Conservation (phyloP, 345 rosid species). For the Mallotus nudiflorus region DNA sequence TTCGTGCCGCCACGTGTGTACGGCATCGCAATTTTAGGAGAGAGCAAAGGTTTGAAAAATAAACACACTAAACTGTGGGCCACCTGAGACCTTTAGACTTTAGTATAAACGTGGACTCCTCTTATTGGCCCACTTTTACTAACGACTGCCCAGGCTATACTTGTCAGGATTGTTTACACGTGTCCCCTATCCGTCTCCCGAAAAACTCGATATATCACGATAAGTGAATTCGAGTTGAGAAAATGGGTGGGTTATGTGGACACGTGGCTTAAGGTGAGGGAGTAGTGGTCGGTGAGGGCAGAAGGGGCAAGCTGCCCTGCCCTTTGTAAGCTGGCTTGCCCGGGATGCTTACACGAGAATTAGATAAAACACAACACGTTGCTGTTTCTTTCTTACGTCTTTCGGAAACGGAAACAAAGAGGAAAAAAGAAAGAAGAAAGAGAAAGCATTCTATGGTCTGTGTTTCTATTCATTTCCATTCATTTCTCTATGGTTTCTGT, state of each 20-base stretch:
- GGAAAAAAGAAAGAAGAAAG: not conserved
- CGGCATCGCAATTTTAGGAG: not conserved
- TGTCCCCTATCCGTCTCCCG: constrained; percentile 3
- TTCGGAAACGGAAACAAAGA: not conserved
- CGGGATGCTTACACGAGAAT: constrained; percentile 19
- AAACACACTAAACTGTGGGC: not conserved
- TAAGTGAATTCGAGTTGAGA: constrained; percentile 14
- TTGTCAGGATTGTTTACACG: constrained; percentile 17
- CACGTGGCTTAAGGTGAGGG: constrained; percentile 33
- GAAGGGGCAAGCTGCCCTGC: constrained; percentile 2
- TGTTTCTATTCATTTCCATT: no score
- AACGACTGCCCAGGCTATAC: constrained; percentile 3
- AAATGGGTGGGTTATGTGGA: not conserved
- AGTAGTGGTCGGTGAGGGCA: constrained; percentile 25
- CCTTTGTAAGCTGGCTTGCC: constrained; percentile 17
- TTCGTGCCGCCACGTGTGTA: constrained; percentile 15
- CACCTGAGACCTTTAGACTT: not conserved
- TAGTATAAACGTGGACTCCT: not conserved
- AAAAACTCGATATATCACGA: not conserved
- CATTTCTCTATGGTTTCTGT: not conserved
- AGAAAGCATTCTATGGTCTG: not conserved
- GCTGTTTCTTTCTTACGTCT: constrained; percentile 12
- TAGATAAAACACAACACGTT: constrained; percentile 29
- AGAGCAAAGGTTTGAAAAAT: not conserved
- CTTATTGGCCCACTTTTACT: constrained; percentile 4